Evolutionary conservation across 441 rosid genomes (phyloP).

Genomic region (Rhodomyrtus psidioides): DNA sequence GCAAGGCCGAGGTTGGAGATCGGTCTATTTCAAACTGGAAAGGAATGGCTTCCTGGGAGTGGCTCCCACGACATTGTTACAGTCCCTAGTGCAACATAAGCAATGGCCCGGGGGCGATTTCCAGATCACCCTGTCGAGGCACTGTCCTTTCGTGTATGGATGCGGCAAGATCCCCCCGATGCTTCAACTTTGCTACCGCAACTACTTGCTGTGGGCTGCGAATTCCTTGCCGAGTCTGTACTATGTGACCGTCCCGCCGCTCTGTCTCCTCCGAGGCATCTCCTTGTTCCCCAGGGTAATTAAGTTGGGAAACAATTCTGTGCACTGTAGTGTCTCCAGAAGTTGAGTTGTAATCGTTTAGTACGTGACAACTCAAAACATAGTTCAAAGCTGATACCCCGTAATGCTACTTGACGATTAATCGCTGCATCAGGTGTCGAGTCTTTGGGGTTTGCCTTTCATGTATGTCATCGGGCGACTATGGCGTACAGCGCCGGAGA

Average conservation of each 20-base stretch:
- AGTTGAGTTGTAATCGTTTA: not conserved
- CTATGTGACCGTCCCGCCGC: slow-evolving; percentile 7
- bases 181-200: slow-evolving; percentile 13
- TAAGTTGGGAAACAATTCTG: not conserved
- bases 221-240: slow-evolving; percentile 10
- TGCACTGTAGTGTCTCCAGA: not conserved
- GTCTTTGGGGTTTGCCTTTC: slow-evolving; percentile 18
- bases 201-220: slow-evolving; percentile 18
- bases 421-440: slow-evolving; percentile 5
- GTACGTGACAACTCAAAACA: not conserved
- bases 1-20: slow-evolving; percentile 20
- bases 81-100: slow-evolving; percentile 9
- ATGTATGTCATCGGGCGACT: slow-evolving; percentile 9
- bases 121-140: slow-evolving; percentile 19
- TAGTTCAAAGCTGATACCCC: not conserved
- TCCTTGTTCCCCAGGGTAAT: slow-evolving; percentile 22
- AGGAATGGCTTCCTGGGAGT: slow-evolving; percentile 15
- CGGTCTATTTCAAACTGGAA: slow-evolving; percentile 7
- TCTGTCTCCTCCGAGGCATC: slow-evolving; percentile 12
- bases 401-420: not conserved
- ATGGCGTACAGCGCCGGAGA: slow-evolving; percentile 3
- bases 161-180: slow-evolving; percentile 5
- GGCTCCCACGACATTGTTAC: slow-evolving; percentile 7
- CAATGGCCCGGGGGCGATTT: slow-evolving; percentile 21
- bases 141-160: slow-evolving; percentile 17